Evolutionary conservation across 1,139 yeast genomes (phyloP).

Genomic region (Pichia cactophila): DNA sequence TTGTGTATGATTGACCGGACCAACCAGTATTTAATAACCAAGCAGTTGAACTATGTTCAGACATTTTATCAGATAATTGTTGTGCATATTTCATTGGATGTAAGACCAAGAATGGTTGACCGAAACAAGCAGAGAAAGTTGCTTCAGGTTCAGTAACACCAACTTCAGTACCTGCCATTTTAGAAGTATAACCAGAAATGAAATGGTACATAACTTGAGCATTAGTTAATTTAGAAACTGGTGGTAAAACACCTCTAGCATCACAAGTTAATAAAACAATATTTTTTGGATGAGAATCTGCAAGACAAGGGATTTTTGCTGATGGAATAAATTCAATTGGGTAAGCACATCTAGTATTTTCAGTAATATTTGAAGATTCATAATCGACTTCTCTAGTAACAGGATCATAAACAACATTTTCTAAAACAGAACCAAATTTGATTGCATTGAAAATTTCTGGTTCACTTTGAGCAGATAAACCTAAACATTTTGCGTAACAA

Average conservation of each 20-base stretch:
- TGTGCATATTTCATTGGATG: conserved; percentile 98
- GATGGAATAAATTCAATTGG: conserved; percentile 97
- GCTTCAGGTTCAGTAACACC: conserved; percentile 99
- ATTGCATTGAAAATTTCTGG: conserved; percentile 97
- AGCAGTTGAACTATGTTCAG: conserved; percentile 82
- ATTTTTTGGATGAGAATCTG: conserved; percentile 86
- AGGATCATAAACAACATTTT: conserved; percentile 86
- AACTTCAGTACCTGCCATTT: conserved; percentile 99
- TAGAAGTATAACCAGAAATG: conserved; percentile 96
- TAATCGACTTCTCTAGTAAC: conserved; percentile 78
- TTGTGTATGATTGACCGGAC: conserved; percentile 89
- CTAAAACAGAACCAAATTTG: conserved; percentile 88
- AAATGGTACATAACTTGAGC: conserved; percentile 99
- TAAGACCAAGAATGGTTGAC: conserved; percentile 96
- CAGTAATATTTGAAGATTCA: conserved; percentile 75
- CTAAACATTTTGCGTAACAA: conserved; percentile 96
- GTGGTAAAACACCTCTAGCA: conserved; percentile 96
- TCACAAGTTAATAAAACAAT: conserved; percentile 92
- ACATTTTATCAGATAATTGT: conserved; percentile 91
- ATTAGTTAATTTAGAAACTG: conserved; percentile 87
- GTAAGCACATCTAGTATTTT: conserved; percentile 97
- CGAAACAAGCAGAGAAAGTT: conserved; percentile 97
- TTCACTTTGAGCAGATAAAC: conserved; percentile 84
- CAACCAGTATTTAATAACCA: conserved; percentile 98
- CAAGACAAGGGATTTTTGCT: conserved; percentile 91